A percentile compares a stretch with the other conserved stretches of the same genome.
These are phyloP conservation scores for Pyronema domesticum DNA, from an alignment of 495 filamentous ascomycete genomes.

Conservation along the genomic window DNA sequence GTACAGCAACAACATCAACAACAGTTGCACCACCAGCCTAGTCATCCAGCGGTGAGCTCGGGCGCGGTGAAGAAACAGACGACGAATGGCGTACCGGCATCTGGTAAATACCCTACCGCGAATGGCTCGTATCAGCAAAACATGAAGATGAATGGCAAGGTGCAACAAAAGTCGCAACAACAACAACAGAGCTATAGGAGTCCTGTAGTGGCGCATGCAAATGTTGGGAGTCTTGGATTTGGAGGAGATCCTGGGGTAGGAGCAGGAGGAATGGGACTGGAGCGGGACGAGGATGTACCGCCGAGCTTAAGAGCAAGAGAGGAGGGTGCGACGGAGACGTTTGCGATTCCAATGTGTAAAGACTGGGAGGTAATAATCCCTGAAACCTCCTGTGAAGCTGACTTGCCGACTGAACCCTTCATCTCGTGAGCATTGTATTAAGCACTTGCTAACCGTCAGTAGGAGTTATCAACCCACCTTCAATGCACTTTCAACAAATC, in stretches of 20 bases:
- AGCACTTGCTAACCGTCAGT: conserved; percentile 8
- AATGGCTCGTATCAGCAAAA: neutral
- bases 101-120: neutral
- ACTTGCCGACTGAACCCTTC: neutral
- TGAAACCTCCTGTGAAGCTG: neutral
- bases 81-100: neutral
- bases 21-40: neutral
- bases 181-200: neutral
- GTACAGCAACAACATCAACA: conserved; percentile 9
- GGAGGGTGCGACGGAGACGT: conserved; percentile 22
- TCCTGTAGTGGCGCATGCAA: neutral
- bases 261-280: neutral
- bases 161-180: conserved; percentile 6
- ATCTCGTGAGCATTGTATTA: neutral
- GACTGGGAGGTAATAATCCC: conserved; percentile 19
- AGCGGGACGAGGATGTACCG: conserved; percentile 4
- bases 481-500: conserved; percentile 16
- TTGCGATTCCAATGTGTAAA: conserved; percentile 18
- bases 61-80: neutral
- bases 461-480: conserved; percentile 18
- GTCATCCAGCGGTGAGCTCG: neutral
- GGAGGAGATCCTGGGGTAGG: neutral
- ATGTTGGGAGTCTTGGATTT: neutral
- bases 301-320: conserved; percentile 19
- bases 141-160: neutral